phyloP scores from a whole-genome alignment of 1,284 basidiomycete species.

The Malassezia equina region DNA sequence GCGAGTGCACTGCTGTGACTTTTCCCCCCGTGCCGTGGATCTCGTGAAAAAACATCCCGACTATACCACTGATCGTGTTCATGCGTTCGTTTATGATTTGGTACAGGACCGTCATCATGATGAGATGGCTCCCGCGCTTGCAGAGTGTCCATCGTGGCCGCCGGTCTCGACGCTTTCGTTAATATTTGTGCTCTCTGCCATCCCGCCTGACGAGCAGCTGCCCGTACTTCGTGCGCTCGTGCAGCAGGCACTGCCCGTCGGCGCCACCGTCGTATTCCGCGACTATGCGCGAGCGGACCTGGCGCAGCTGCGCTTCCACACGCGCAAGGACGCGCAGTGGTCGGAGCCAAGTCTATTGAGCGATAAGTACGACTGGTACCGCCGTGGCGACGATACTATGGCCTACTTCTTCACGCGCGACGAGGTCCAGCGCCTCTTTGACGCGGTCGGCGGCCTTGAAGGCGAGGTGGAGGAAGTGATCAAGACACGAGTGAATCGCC shows the following conservation, averaged over 20 bases:
- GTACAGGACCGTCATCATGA: constrained; percentile 7
- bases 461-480: constrained; percentile 29
- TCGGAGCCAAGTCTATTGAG: constrained; percentile 44
- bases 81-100: constrained; percentile 48
- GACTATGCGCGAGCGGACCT: constrained; percentile 49
- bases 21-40: constrained; percentile 39
- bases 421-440: constrained; percentile 27
- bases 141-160: constrained; percentile 9
- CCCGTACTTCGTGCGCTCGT: constrained; percentile 25
- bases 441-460: constrained; percentile 19
- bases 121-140: not conserved
- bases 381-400: constrained; percentile 48
- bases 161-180: constrained; percentile 34
- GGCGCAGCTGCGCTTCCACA: constrained; percentile 48
- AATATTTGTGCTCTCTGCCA: constrained; percentile 48
- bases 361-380: constrained; percentile 33
- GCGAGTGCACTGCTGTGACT: constrained; percentile 45
- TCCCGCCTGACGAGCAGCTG: constrained; percentile 42
- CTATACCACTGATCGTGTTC: constrained; percentile 27
- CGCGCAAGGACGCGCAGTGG: constrained; percentile 34
- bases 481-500: constrained; percentile 29
- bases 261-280: constrained; percentile 41
- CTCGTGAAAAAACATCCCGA: constrained; percentile 35
- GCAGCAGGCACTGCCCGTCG: constrained; percentile 17
- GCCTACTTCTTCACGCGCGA: constrained; percentile 46